A percentile compares a stretch with the other conserved stretches of the same genome.
Conservation (phyloP, 202 grass and related monocot genomes). For the Carex arenaria region DNA sequence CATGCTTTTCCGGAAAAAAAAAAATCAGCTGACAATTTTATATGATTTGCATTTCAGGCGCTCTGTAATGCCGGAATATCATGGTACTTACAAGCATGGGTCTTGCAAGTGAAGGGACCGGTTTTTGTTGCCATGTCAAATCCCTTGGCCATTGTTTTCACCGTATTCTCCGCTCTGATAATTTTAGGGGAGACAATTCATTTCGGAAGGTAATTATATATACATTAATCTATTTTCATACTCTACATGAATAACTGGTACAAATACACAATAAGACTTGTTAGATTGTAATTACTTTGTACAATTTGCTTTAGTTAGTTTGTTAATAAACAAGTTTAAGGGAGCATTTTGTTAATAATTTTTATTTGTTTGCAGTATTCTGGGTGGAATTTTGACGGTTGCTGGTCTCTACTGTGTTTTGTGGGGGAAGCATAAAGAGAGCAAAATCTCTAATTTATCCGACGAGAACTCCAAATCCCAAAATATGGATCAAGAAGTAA, state of each 20-base stretch:
- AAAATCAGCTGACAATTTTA: background rate
- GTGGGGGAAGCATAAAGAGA: constrained; percentile 60
- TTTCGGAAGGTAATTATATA: constrained; percentile 28
- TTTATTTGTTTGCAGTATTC: constrained; percentile 34
- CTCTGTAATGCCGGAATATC: constrained; percentile 6
- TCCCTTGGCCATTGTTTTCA: constrained; percentile 26
- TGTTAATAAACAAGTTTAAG: background rate
- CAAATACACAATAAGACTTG: background rate
- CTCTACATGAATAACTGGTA: background rate
- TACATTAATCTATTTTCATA: background rate
- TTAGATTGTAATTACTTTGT: background rate
- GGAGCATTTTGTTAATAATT: background rate
- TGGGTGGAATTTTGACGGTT: constrained; percentile 45
- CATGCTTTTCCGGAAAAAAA: background rate
- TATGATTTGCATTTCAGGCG: constrained; percentile 1
- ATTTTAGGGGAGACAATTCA: constrained; percentile 28
- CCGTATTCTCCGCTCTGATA: constrained; percentile 16
- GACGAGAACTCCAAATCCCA: background rate
- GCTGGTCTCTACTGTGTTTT: constrained; percentile 56
- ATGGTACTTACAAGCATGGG: constrained; percentile 30
- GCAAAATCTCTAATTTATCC: background rate
- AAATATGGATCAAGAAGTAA: constrained; percentile 9
- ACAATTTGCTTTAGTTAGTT: background rate
- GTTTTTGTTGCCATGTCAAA: constrained; percentile 32
- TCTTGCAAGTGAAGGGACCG: constrained; percentile 33